These are phyloP conservation scores for Diaporthe sp. DNA, from an alignment of 2,329 filamentous ascomycete species.

Conservation along the genomic window DNA sequence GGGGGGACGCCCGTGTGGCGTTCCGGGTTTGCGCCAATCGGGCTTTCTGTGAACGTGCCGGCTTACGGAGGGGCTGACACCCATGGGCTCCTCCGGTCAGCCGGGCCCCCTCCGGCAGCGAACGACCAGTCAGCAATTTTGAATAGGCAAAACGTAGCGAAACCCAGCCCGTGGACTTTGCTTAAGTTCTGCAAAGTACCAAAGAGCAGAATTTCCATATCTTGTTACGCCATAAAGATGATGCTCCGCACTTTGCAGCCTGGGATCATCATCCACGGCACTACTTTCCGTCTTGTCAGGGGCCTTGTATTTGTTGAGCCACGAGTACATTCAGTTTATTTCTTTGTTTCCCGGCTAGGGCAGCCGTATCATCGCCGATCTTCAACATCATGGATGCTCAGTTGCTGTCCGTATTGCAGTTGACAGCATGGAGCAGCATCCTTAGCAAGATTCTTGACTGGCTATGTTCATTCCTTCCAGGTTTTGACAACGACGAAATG, in stretches of 20 bases:
- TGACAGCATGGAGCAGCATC: constrained; percentile 19
- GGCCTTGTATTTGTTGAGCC: background rate
- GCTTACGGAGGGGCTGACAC: constrained; percentile 25
- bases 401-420: constrained; percentile 9
- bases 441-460: constrained; percentile 20
- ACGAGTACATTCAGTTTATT: background rate
- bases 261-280: background rate
- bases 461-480: constrained; percentile 14
- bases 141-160: background rate
- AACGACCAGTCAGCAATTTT: constrained; percentile 10
- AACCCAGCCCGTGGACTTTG: background rate
- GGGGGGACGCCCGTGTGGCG: too few relatives aligned
- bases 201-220: background rate
- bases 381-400: constrained; percentile 3
- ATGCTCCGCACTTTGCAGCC: constrained; percentile 27
- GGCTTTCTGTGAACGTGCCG: background rate
- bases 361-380: background rate
- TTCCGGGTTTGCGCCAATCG: background rate
- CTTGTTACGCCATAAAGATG: constrained; percentile 24
- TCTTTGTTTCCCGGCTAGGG: background rate
- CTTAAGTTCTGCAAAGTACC: background rate
- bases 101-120: background rate
- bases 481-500: constrained; percentile 13
- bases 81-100: constrained; percentile 16
- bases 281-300: background rate